Base-by-base conservation (phyloP, 2,329 filamentous ascomycete species). In the Penicillium polonicum region DNA sequence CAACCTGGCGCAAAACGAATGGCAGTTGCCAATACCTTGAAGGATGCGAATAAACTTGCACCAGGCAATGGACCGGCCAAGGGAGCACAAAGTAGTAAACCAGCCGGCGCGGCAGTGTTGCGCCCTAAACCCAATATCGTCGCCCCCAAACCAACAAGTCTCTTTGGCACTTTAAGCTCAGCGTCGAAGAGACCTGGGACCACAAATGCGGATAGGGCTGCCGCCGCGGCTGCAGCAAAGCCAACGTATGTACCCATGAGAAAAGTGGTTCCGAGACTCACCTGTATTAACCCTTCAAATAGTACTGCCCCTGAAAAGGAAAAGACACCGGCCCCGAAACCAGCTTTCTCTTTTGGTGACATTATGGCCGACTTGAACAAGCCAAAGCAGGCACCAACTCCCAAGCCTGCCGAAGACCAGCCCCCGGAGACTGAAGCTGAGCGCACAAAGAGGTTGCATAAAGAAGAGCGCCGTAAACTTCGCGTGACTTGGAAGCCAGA, bases 401-500 rank as follows among this genome's bases (percentile, higher is more conserved):
- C 72, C 13, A 84, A 85, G 65, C 75, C 79, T 2, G 75, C 80
- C 38, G 82, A 83, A 57, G 77, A 83, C 33, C 68, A 72, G 6
- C 80, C 83, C 1, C 79, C 80, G 0, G 85, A 88, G 69, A 87
- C 83, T 0, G 76, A 82, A 50, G 85, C 87, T 67, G 80, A 87
- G 66, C 84, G 79, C 52, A 69, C 78, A 21, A 86, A 83, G 70
- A 80, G 85, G 27, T 70, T 86, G 2, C 79, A 83, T 9, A 88
- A 87, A 63, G 85, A 88, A 67, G 78, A 80, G 48, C 80, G 85
- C 36, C 80, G 84, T 39, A 85, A 83, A 62, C 70, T 88, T 33
- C 82, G 84, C 21, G 85, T 88, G 5, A 79, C 76, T 8, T 88
- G 85, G 79, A 86, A 84, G 60, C 78, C 81, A 0, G 84, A 85